Percentiles rank a stretch among this genome's conserved stretches.
These are phyloP conservation scores for Colletotrichum abscissum DNA, from an alignment of 2,329 filamentous ascomycete genomes.

Conservation along the genomic window DNA sequence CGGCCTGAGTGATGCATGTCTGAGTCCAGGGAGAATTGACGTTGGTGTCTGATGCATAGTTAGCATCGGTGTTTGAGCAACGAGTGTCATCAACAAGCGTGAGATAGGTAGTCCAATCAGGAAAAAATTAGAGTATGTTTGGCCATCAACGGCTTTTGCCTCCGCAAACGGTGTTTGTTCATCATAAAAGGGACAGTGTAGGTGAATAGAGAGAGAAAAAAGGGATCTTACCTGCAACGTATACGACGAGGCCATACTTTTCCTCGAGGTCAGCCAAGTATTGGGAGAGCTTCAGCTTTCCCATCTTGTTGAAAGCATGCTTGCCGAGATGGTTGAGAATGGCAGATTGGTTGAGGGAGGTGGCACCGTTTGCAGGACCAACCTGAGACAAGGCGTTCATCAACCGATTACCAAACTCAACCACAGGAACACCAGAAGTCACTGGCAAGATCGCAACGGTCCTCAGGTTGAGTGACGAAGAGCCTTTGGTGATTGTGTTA, in stretches of 20 bases:
- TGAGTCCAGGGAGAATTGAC: slow-evolving; percentile 99
- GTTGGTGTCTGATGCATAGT: slow-evolving; percentile 77
- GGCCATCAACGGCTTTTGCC: slow-evolving; percentile 65
- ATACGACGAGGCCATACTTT: slow-evolving; percentile 94
- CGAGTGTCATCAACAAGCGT: slow-evolving; percentile 13
- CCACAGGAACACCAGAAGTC: slow-evolving; percentile 89
- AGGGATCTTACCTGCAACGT: slow-evolving; percentile 77
- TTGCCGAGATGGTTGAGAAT: slow-evolving; percentile 95
- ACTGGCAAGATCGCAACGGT: slow-evolving; percentile 94
- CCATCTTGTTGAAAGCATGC: slow-evolving; percentile 97
- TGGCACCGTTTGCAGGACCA: slow-evolving; percentile 88
- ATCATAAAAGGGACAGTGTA: slow-evolving; percentile 54
- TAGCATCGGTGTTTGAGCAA: slow-evolving; percentile 39
- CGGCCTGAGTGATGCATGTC: slow-evolving; percentile 95
- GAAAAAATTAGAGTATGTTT: slow-evolving; percentile 76
- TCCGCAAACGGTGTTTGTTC: slow-evolving; percentile 61
- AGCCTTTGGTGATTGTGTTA: slow-evolving; percentile 73
- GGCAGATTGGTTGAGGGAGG: slow-evolving; percentile 90
- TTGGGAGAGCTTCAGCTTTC: slow-evolving; percentile 93
- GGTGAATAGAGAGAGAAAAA: background rate
- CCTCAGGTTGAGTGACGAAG: slow-evolving; percentile 90
- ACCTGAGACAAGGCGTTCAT: slow-evolving; percentile 91
- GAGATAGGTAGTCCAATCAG: slow-evolving; percentile 54
- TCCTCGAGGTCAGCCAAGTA: slow-evolving; percentile 97
- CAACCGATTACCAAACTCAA: slow-evolving; percentile 92